These are phyloP conservation scores for Osmozyma mogii DNA, from an alignment of 805 yeast species.

Conservation along the genomic window DNA sequence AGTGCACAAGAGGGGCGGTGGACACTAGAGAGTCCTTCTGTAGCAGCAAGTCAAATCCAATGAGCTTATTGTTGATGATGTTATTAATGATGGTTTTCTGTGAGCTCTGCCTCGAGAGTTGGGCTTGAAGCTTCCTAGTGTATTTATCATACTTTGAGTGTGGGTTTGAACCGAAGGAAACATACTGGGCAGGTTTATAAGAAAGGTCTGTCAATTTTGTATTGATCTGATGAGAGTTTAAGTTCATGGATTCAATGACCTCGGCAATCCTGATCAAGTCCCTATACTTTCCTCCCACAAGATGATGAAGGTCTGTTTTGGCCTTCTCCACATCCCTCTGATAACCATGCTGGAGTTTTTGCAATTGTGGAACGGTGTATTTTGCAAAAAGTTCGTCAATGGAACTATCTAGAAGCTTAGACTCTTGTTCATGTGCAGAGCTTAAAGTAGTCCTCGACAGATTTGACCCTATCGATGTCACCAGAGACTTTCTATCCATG, in stretches of 20 bases:
- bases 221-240: constrained; percentile 16
- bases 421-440: no score
- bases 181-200: constrained; percentile 21
- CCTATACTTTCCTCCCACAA: constrained; percentile 35
- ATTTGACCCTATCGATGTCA: no score
- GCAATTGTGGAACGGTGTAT: constrained; percentile 25
- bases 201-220: constrained; percentile 23
- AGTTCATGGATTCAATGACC: constrained; percentile 28
- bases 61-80: constrained; percentile 21
- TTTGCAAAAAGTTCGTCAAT: constrained; percentile 29
- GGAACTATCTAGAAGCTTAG: constrained; percentile 9
- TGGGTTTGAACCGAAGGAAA: constrained; percentile 15
- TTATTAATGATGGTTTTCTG: constrained; percentile 20
- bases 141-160: constrained; percentile 15
- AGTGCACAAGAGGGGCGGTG: constrained; percentile 21
- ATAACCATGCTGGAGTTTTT: constrained; percentile 21
- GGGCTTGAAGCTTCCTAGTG: constrained; percentile 11
- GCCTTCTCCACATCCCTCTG: constrained; percentile 19
- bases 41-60: constrained; percentile 23
- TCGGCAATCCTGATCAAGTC: constrained; percentile 38
- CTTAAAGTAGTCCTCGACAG: no score
- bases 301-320: constrained; percentile 24
- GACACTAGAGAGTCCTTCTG: constrained; percentile 9
- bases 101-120: constrained; percentile 13
- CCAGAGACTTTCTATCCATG: no score